These are phyloP conservation scores for Paspalum notatum DNA, from an alignment of 176 grass and related monocot genomes.

Conservation along the genomic window DNA sequence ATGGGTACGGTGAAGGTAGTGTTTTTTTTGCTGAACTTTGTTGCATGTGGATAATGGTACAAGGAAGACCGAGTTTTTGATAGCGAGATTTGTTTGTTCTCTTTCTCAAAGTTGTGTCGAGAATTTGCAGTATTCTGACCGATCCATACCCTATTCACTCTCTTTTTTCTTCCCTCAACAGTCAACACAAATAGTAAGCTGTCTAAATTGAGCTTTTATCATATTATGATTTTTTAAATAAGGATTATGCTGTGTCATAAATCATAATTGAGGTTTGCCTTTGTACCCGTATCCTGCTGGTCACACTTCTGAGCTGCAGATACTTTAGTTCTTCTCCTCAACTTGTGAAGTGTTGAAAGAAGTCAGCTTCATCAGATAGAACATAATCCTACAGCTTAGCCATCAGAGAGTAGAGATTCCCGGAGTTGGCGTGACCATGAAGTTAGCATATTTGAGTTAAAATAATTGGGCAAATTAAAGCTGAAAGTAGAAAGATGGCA, in stretches of 20 bases:
- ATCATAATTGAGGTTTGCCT: not conserved
- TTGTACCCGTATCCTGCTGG: not conserved
- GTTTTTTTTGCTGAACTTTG: not conserved
- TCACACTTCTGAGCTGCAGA: not conserved
- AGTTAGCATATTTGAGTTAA: slow-evolving; percentile 34
- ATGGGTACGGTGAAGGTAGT: not conserved
- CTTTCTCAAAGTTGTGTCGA: not conserved
- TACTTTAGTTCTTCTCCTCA: not conserved
- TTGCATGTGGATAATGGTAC: not conserved
- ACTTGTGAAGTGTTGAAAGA: not conserved
- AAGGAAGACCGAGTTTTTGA: not conserved
- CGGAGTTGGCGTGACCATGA: slow-evolving; percentile 23
- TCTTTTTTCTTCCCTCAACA: not conserved
- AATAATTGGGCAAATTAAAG: slow-evolving; percentile 27
- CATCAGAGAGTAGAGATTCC: not conserved
- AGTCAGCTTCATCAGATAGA: not conserved
- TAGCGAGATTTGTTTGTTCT: not conserved
- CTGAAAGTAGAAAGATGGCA: slow-evolving; percentile 27
- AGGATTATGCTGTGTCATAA: not conserved
- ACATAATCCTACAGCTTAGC: slow-evolving; percentile 4
- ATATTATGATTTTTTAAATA: not conserved
- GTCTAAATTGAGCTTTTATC: not conserved
- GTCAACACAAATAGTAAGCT: not conserved
- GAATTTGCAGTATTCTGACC: not conserved
- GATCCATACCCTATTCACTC: too few relatives aligned